Evolutionary conservation across 2,329 filamentous ascomycete genomes (phyloP).

Genomic region (Malbranchea zuffiana): DNA sequence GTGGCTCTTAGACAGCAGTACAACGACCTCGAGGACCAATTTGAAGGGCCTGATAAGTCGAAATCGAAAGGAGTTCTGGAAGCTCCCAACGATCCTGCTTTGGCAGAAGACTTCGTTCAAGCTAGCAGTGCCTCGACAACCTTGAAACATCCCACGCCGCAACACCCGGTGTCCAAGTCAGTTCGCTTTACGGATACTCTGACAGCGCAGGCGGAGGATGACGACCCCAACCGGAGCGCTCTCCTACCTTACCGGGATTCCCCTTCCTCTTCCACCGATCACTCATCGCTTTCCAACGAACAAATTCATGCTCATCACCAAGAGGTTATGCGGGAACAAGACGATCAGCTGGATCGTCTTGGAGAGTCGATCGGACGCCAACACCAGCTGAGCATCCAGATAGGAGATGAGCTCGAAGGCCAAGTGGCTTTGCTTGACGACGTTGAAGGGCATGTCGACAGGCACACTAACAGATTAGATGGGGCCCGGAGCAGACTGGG

Average conservation of each 20-base stretch:
- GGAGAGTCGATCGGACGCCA: slow-evolving; percentile 81
- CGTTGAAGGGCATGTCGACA: slow-evolving; percentile 69
- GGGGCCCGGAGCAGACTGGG: slow-evolving; percentile 63
- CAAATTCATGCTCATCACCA: slow-evolving; percentile 80
- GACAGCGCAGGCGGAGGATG: slow-evolving; percentile 31
- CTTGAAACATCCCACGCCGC: slow-evolving; percentile 34
- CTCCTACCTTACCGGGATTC: slow-evolving; percentile 52
- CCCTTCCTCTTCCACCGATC: slow-evolving; percentile 40
- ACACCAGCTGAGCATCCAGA: slow-evolving; percentile 85
- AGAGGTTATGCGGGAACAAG: slow-evolving; percentile 74
- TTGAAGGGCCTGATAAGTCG: slow-evolving; percentile 48
- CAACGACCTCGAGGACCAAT: slow-evolving; percentile 66
- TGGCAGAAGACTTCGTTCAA: slow-evolving; percentile 54
- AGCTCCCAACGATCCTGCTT: slow-evolving; percentile 51
- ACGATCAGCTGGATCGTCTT: slow-evolving; percentile 79
- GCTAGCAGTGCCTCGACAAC: slow-evolving; percentile 40
- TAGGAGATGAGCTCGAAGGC: slow-evolving; percentile 87
- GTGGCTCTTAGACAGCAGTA: slow-evolving; percentile 61
- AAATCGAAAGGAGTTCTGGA: slow-evolving; percentile 41
- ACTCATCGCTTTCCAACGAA: slow-evolving; percentile 57
- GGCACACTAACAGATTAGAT: slow-evolving; percentile 66
- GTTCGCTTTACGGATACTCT: slow-evolving; percentile 68
- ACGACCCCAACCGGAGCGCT: slow-evolving; percentile 42
- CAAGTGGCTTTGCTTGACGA: slow-evolving; percentile 86
- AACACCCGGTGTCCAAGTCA: slow-evolving; percentile 50